Conservation (phyloP, 768 basidiomycete species). For the Boletus rufocinnamomeus region DNA sequence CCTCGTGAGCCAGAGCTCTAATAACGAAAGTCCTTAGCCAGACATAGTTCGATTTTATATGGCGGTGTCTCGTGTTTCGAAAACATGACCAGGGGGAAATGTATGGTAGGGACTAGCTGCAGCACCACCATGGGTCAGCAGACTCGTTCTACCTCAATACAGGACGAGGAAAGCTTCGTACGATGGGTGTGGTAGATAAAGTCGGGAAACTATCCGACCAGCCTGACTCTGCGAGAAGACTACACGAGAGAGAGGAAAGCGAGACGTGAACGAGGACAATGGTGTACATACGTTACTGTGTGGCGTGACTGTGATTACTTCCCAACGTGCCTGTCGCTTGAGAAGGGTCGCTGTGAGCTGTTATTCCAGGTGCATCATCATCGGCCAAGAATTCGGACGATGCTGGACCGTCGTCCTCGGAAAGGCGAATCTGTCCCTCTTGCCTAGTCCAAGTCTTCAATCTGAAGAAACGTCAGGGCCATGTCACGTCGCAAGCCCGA, state of each 20-base stretch:
- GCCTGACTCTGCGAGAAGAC: not conserved
- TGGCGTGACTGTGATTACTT: constrained; percentile 1
- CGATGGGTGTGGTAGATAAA: constrained; percentile 1
- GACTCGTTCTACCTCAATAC: not conserved
- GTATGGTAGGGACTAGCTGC: not conserved
- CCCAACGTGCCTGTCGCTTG: constrained; percentile 14
- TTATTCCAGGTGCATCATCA: constrained; percentile 49
- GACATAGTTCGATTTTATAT: not conserved
- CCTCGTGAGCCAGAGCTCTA: not conserved
- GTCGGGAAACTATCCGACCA: not conserved
- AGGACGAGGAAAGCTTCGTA: constrained; percentile 1
- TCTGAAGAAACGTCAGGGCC: constrained; percentile 36
- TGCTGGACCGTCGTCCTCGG: constrained; percentile 72
- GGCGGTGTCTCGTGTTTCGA: not conserved
- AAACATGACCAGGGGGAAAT: not conserved
- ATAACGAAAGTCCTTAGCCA: not conserved
- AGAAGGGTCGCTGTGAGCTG: constrained; percentile 29
- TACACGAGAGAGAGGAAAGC: not conserved
- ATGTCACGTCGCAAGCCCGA: not conserved
- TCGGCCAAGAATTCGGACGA: constrained; percentile 64
- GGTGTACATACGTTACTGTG: constrained; percentile 3
- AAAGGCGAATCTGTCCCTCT: constrained; percentile 65
- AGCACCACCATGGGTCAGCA: not conserved
- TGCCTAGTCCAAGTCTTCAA: constrained; percentile 54
- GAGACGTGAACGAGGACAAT: not conserved